Base-by-base conservation (phyloP, 805 yeast genomes). In the Ascoidea tarda region DNA sequence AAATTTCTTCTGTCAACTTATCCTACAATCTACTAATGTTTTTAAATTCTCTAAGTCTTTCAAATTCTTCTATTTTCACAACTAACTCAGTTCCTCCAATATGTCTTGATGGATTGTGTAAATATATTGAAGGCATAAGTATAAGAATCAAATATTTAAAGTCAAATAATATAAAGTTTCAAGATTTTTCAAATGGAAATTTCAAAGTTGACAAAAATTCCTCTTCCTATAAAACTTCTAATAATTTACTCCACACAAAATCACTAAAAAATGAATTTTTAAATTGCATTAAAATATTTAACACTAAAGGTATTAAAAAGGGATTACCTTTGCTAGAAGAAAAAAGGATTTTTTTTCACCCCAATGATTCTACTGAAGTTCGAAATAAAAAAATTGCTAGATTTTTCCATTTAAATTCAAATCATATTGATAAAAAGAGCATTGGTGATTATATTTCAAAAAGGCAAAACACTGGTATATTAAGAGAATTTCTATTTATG, bases 81-180 rank as follows among this genome's bases (percentile, higher is more conserved):
- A 86, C 96, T 0, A 87, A 85, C 46, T 83, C 78, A 60, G 95
- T 91, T 1, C 98, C 99, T 0, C 96, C 98, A 0, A 76, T 89
- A 6, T 91, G 98, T 60, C 70, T 93, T 51, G 98, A 93, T 60
- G 96, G 97, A 1, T 65, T 93, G 2, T 70, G 91, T 28, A 75
- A 86, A 1, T 80, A 84, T 53, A 71, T 90, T 47, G 77, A 79
- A 54, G 81, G 82, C 14, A 70, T 87, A 49, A 75, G 77, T 57
- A 50, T 48, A 33, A 32, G 58, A 44, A 55, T 54, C 3, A 54
- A 55, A 53, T 16, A 16, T n/a, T 50, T 54, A 51, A 56, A 57
- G 33, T 44, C 46, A 16, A 46, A 50, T 6, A 52, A 51, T 46
- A 57, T 57, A 5, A 48, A 53, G 2, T 53, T 55, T 49, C 50